Percentiles rank a stretch among this genome's conserved stretches.
Evolutionary conservation across 2,329 filamentous ascomycete species (phyloP).

Genomic region (Polychaeton citri): DNA sequence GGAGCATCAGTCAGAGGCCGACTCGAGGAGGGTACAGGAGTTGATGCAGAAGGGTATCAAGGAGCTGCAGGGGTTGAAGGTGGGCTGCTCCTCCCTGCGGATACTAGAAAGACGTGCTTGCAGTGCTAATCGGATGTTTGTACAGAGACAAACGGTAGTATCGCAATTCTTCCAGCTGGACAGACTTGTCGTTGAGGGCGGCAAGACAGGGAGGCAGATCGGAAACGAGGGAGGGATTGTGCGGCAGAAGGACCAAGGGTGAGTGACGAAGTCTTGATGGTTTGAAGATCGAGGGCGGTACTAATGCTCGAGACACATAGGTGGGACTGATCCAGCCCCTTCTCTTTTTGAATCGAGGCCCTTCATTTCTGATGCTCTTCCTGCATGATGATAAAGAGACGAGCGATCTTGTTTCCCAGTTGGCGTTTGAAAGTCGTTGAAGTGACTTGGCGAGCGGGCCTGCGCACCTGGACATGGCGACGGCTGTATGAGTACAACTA

Average conservation of each 20-base stretch:
- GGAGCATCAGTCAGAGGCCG: slow-evolving; percentile 60
- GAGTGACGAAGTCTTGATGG: too few relatives aligned
- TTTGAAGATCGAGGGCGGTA: too few relatives aligned
- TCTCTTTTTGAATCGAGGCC: too few relatives aligned
- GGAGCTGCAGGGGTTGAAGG: slow-evolving; percentile 84
- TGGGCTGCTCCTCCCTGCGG: slow-evolving; percentile 29
- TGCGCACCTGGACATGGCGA: too few relatives aligned
- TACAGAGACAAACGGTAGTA: slow-evolving; percentile 82
- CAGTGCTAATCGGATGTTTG: slow-evolving; percentile 23
- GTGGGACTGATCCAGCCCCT: too few relatives aligned
- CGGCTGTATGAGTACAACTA: too few relatives aligned
- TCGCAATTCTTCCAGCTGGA: slow-evolving; percentile 93
- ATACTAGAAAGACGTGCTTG: not conserved
- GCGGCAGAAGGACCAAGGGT: slow-evolving; percentile 71
- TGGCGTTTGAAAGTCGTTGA: too few relatives aligned
- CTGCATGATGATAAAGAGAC: too few relatives aligned
- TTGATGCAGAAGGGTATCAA: slow-evolving; percentile 77
- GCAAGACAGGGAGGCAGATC: slow-evolving; percentile 62
- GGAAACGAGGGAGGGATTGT: slow-evolving; percentile 53
- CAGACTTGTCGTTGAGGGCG: slow-evolving; percentile 79
- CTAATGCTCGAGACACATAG: too few relatives aligned
- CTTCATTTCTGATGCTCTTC: too few relatives aligned
- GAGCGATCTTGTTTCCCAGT: too few relatives aligned
- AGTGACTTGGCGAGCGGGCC: too few relatives aligned
- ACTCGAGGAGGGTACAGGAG: slow-evolving; percentile 69